A percentile compares a stretch with the other conserved stretches of the same genome.
These are phyloP conservation scores for Fistulinella prunicolor DNA, from an alignment of 768 basidiomycete species.

Conservation along the genomic window DNA sequence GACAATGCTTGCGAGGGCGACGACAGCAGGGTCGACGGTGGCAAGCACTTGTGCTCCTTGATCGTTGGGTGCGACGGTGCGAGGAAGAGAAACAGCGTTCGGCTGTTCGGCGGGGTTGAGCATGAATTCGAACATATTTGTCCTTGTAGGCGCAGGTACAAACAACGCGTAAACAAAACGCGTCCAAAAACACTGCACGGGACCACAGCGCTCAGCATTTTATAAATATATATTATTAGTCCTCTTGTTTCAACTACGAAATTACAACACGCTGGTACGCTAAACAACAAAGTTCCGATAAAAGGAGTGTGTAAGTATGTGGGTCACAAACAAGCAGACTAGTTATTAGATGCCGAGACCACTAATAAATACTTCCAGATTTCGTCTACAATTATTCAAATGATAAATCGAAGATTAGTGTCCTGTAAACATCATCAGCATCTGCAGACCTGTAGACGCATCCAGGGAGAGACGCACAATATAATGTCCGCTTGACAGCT, in stretches of 20 bases:
- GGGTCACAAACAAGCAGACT: not conserved
- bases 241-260: too few species aligned
- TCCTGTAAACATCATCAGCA: slow-evolving; percentile 20
- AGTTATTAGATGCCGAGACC: not conserved
- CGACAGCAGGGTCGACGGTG: slow-evolving; percentile 18
- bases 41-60: slow-evolving; percentile 20
- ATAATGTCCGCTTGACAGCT: slow-evolving; percentile 69
- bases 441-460: not conserved
- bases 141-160: slow-evolving; percentile 22
- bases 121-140: slow-evolving; percentile 35
- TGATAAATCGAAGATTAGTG: slow-evolving; percentile 29
- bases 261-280: slow-evolving; percentile 6
- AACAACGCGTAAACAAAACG: slow-evolving; percentile 34
- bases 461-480: slow-evolving; percentile 40
- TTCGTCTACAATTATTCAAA: slow-evolving; percentile 16
- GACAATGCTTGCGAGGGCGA: slow-evolving; percentile 18
- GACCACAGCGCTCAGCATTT: slow-evolving; percentile 8
- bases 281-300: not conserved
- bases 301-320: not conserved
- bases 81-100: slow-evolving; percentile 15
- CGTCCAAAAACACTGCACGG: slow-evolving; percentile 21
- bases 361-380: slow-evolving; percentile 5
- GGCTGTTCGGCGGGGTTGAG: not conserved
- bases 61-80: slow-evolving; percentile 19
- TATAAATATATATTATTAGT: too few species aligned